Evolutionary conservation across 805 yeast genomes (phyloP).

Genomic region (Starmerella cellae): DNA sequence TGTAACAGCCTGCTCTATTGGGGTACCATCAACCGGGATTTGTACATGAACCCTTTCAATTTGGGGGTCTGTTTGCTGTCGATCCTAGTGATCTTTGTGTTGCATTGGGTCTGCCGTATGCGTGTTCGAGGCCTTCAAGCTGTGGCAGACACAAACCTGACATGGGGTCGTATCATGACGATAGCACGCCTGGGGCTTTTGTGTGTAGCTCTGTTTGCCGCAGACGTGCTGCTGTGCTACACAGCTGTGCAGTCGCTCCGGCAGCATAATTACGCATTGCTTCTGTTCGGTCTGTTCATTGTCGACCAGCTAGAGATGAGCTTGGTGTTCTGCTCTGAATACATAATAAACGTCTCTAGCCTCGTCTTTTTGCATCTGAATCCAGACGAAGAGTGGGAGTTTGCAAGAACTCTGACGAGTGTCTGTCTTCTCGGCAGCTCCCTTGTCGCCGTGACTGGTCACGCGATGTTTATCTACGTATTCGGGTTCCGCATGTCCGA

Average conservation of each 20-base stretch:
- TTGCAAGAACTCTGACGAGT: conserved; percentile 46
- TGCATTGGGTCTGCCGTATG: conserved; percentile 54
- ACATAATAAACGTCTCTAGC: conserved; percentile 44
- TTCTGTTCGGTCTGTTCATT: conserved; percentile 6
- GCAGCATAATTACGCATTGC: conserved; percentile 7
- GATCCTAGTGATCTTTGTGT: conserved; percentile 37
- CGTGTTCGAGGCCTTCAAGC: conserved; percentile 36
- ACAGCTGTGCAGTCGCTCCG: conserved; percentile 2
- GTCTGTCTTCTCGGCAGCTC: conserved; percentile 41
- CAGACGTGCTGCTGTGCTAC: conserved; percentile 31
- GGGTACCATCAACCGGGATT: conserved; percentile 6
- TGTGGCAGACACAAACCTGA: conserved; percentile 2
- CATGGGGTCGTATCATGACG: background rate
- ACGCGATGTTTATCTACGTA: conserved; percentile 30
- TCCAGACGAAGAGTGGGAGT: conserved; percentile 60
- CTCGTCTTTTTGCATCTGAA: conserved; percentile 33
- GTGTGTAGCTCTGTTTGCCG: conserved; percentile 36
- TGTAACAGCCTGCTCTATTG: conserved; percentile 36
- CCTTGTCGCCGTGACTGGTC: conserved; percentile 35
- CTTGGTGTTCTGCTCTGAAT: conserved; percentile 42
- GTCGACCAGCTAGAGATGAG: conserved; percentile 56
- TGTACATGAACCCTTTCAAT: conserved; percentile 20
- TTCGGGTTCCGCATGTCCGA: conserved; percentile 38
- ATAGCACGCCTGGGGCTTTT: conserved; percentile 13
- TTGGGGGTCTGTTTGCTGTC: conserved; percentile 26